Evolutionary conservation across 208 protist genomes (phyloP).

Genomic region (Acanthamoeba healyi): DNA sequence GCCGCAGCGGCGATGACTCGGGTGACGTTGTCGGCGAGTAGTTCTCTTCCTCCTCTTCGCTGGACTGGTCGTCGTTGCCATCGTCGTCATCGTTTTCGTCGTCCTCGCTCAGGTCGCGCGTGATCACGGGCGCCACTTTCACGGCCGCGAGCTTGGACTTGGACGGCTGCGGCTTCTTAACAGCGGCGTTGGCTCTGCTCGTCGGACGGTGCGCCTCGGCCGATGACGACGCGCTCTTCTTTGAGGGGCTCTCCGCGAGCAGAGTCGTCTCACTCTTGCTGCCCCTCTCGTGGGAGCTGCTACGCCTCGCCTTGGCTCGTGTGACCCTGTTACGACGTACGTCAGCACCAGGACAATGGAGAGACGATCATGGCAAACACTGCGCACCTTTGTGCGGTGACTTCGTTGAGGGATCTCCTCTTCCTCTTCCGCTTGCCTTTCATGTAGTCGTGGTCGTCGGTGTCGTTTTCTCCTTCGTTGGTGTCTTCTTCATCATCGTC

Average conservation of each 20-base stretch:
- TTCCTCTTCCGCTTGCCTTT: constrained; percentile 20
- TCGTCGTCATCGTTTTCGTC: background rate
- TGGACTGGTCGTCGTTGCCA: background rate
- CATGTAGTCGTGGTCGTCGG: constrained; percentile 22
- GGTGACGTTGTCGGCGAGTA: constrained; percentile 17
- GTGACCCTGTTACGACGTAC: background rate
- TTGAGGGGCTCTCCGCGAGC: background rate
- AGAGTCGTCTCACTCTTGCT: background rate
- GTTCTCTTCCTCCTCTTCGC: constrained; percentile 9
- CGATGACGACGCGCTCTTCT: background rate
- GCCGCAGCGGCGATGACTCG: background rate
- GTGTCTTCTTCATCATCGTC: background rate
- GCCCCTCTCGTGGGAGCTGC: background rate
- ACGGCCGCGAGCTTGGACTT: background rate
- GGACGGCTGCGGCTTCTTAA: background rate
- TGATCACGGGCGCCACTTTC: background rate
- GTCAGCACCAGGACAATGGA: no score
- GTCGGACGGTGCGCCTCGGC: no score
- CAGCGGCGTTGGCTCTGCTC: no score
- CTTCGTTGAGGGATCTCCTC: background rate
- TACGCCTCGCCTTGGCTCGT: background rate
- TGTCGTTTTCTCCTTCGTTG: background rate
- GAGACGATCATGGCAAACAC: background rate
- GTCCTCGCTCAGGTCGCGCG: background rate
- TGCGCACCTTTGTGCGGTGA: background rate